Evolutionary conservation across 352 stramenopile species (phyloP).

Genomic region (Globisporangium okanoganense): DNA sequence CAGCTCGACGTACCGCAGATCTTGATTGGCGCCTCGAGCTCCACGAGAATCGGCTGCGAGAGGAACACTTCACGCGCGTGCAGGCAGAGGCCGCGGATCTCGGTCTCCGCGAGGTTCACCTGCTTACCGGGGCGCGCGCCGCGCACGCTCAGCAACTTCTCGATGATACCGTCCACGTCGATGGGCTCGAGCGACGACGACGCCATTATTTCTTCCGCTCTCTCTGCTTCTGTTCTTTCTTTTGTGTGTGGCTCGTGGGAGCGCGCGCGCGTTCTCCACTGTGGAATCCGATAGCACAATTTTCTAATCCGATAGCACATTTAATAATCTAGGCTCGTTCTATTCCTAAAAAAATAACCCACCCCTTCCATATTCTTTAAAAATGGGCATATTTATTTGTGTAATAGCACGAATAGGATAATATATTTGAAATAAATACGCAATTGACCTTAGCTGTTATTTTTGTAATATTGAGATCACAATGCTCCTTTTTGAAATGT

Average conservation of each 20-base stretch:
- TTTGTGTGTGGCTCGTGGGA: not conserved
- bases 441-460: no score
- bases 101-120: constrained; percentile 94
- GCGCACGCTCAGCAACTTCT: constrained; percentile 89
- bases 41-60: constrained; percentile 97
- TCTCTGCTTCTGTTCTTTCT: not conserved
- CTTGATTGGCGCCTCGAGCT: constrained; percentile 98
- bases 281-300: no score
- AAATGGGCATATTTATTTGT: no score
- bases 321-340: no score
- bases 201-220: constrained; percentile 20
- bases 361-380: no score
- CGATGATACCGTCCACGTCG: constrained; percentile 86
- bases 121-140: constrained; percentile 71
- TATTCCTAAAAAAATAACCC: no score
- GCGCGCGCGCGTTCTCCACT: constrained; percentile 1
- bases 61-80: constrained; percentile 95
- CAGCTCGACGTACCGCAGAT: constrained; percentile 79
- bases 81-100: constrained; percentile 98
- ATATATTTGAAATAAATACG: no score
- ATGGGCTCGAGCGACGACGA: constrained; percentile 69
- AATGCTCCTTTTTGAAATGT: no score
- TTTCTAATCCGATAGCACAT: no score
- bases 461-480: no score
- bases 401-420: no score